Percentiles rank a stretch among this genome's conserved stretches.
These are phyloP conservation scores for Leucocoprinus leucothites DNA, from an alignment of 768 basidiomycete genomes.

Conservation along the genomic window DNA sequence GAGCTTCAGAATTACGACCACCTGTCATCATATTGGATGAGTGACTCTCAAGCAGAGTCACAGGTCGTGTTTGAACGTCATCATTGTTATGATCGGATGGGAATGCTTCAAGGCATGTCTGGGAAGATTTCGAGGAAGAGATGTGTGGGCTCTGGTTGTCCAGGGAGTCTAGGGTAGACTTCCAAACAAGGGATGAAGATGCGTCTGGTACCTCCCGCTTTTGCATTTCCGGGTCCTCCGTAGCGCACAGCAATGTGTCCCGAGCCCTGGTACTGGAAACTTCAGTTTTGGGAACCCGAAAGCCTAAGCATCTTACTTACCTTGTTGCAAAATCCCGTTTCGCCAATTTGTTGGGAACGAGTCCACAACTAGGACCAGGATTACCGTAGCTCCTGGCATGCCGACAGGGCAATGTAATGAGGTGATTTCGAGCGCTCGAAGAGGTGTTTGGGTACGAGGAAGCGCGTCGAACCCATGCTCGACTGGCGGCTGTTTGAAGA, in stretches of 20 bases:
- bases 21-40: not conserved
- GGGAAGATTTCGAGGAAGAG: not conserved
- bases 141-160: no score
- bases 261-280: not conserved
- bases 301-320: not conserved
- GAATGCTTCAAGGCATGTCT: not conserved
- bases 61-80: not conserved
- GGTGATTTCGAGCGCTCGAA: not conserved
- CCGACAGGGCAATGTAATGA: not conserved
- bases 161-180: no score
- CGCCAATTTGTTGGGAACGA: not conserved
- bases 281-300: not conserved
- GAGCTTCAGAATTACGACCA: not conserved
- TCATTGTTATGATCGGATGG: no score
- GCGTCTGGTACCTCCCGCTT: not conserved
- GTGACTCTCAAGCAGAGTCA: not conserved
- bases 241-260: not conserved
- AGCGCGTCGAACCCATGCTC: constrained; percentile 40
- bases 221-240: not conserved
- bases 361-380: not conserved
- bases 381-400: not conserved
- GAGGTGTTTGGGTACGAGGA: constrained; percentile 9
- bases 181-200: not conserved
- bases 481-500: constrained; percentile 46
- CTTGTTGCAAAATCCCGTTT: constrained; percentile 2